These are phyloP conservation scores for Vitellaria paradoxa DNA, from an alignment of 179 eudicot genomes.

Conservation along the genomic window DNA sequence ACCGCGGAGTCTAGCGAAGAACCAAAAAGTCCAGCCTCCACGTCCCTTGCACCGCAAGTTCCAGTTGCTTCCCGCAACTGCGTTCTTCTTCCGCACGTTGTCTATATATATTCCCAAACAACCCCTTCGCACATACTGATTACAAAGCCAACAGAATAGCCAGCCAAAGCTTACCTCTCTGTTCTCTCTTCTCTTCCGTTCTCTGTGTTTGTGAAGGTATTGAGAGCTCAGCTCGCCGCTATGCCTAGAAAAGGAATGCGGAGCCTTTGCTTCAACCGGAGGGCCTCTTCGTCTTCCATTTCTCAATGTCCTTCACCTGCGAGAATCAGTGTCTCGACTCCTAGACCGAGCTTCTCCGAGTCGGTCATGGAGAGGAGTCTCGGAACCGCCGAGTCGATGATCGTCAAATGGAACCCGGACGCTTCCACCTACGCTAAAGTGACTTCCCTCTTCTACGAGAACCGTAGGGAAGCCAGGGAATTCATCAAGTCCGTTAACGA, in stretches of 20 bases:
- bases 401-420: conserved; percentile 42
- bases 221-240: neutral
- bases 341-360: conserved; percentile 31
- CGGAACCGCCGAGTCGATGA: conserved; percentile 30
- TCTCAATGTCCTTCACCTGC: conserved; percentile 20
- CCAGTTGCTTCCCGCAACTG: too few species aligned
- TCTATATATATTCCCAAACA: too few species aligned
- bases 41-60: too few species aligned
- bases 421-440: conserved; percentile 28
- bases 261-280: conserved; percentile 23
- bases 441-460: conserved; percentile 54
- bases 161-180: too few species aligned
- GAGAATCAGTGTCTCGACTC: conserved; percentile 14
- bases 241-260: conserved; percentile 50
- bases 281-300: conserved; percentile 16
- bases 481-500: conserved; percentile 42
- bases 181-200: too few species aligned
- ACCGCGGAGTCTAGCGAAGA: too few species aligned
- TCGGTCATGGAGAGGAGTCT: conserved; percentile 33
- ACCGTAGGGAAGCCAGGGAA: conserved; percentile 34
- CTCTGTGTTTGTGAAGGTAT: too few species aligned
- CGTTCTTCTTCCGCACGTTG: too few species aligned
- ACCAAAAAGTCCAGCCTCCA: too few species aligned
- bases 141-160: too few species aligned
- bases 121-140: too few species aligned